Evolutionary conservation across 805 yeast genomes (phyloP), one percentile per base, ranked within the genome.

Genomic region (Schwanniomyces vanrijiae): DNA sequence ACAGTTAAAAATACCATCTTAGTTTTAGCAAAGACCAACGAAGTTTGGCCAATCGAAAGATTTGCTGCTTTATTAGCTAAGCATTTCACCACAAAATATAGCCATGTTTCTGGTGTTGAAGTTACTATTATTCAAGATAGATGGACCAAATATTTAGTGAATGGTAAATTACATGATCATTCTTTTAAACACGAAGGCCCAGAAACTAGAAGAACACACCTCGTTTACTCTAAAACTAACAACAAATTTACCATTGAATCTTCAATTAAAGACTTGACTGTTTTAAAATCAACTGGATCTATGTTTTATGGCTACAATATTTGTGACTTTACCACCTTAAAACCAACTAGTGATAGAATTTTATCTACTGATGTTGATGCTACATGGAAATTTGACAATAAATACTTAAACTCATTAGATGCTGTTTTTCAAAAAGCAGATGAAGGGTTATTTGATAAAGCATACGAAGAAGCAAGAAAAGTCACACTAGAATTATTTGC

Each of bases 1-100:
- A 89, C 96, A 1, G 90, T 90, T 46, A 90, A 90, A 69, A 90
- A 90, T 76, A 90, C 96, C 43, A 82, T 88, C 53, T 76, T 87
- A 62, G 77, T 91, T 28, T 84, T 88, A 55, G 97, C 96, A 54
- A 88, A 86, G 69, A 83, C 79, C 61, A 77, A 81, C 42, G 88
- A 90, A 53, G 92, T 87, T 42, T 88, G 91, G 87, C 96, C 97
- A 49, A 84, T 88, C 54, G 97, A 91, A 76, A 77, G 86, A 47
- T 91, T 89, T 67, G 97, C 94, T 26, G 90, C 91, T 29, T 88
- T 82, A 53, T 72, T 91, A 53, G 95, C 88, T 39, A 73, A 83
- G 59, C 97, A 90, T 66, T 91, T 91, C 68, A 76, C 88, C 57
- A 61, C 69, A 52, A 88, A 87, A 63, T 91, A 91, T 74, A 44